Evolutionary conservation across 192 early-diverging fungal genomes (phyloP).

Genomic region (Backusella sp.): DNA sequence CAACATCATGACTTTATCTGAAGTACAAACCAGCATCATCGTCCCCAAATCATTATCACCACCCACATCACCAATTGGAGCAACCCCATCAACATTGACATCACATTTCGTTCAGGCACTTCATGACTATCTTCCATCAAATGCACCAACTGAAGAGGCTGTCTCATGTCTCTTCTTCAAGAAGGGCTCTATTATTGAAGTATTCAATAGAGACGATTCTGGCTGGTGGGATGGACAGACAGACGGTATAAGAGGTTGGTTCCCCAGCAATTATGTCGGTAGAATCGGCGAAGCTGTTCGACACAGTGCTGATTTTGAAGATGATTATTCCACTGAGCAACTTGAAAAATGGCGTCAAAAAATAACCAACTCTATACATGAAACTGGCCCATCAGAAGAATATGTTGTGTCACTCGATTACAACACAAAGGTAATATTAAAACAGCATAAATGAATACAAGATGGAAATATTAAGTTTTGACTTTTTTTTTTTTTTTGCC

Average conservation of each 20-base stretch:
- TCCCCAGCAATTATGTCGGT: constrained; percentile 85
- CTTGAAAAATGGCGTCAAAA: constrained; percentile 17
- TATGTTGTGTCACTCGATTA: not conserved
- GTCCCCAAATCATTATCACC: constrained; percentile 12
- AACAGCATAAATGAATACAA: not conserved
- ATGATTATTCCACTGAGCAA: constrained; percentile 20
- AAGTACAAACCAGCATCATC: not conserved
- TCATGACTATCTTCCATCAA: constrained; percentile 82
- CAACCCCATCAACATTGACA: constrained; percentile 16
- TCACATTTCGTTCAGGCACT: constrained; percentile 60
- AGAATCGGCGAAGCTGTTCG: constrained; percentile 48
- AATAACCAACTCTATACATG: not conserved
- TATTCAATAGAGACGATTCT: constrained; percentile 80
- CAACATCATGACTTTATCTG: not conserved
- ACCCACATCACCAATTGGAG: constrained; percentile 21
- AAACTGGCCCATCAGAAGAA: not conserved
- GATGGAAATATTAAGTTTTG: constrained; percentile 1
- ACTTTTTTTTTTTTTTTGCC: not conserved
- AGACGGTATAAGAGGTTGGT: constrained; percentile 81
- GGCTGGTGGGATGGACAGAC: constrained; percentile 97
- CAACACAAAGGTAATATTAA: constrained; percentile 5
- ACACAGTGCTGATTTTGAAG: constrained; percentile 31
- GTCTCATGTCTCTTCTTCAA: constrained; percentile 70
- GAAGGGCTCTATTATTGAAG: constrained; percentile 86
- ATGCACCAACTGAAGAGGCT: constrained; percentile 49